Evolutionary conservation across 2,329 filamentous ascomycete species (phyloP), one percentile per base, ranked within the genome.

Genomic region (Tetracladium maxilliforme): DNA sequence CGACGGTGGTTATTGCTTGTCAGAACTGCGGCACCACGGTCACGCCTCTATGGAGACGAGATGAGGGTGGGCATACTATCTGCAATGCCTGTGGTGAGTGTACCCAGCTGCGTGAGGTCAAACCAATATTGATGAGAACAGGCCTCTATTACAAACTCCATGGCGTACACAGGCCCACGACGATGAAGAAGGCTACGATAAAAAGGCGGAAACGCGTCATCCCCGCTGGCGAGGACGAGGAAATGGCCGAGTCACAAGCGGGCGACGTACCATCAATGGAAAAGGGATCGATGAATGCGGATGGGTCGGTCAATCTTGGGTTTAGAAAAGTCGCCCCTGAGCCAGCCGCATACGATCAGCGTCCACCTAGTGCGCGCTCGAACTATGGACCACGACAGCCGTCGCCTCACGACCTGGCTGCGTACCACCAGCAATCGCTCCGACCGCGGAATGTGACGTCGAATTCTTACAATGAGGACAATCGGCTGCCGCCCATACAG

Each of bases 111-210:
- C 10, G 16, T 9, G 11, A 27, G 6, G 23, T 16, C 10, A 16
- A 23, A 15, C 23, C 9, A n/a, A 22, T 4, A 4, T 13, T 24
- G 6, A 4, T 6, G 17, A 16, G 10, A 19, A 10, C 18, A 93
- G 84, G 87, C 5, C 58, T 98, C 4, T 98, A 98, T 49, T 84
- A 92, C 56, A 95, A 95, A 51, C 70, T 98, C 4, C 90, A 98
- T 46, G 86, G 86, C 27, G 74, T 84, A 16, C 87, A 94, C 49
- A 70, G 90, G 21, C 90, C 90, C 0, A 82, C 90, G 5, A 83
- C 83, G n/a, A 95, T 98, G 90, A 98, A 95, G 52, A 95, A 94
- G 50, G 79, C 83, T 4, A 80, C 92, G 14, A 98, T 98, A 48
- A 95, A 98, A 52, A 71, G 90, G 33, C 68, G 90, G 32, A 95